phyloP scores from a whole-genome alignment of 2,329 filamentous ascomycete species.

The Microthyrium microscopicum region DNA sequence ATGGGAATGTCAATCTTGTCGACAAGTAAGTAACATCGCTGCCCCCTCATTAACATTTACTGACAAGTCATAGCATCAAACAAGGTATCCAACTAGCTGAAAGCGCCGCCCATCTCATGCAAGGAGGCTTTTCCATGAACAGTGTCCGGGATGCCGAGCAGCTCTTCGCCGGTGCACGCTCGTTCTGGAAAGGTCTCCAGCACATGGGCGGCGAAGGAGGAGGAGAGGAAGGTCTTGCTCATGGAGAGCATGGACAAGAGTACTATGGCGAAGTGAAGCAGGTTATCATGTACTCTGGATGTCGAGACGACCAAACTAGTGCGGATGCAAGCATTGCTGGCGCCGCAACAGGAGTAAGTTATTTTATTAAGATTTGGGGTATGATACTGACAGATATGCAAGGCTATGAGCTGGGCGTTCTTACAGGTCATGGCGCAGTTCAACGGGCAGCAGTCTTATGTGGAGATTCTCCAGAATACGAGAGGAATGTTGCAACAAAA shows the following conservation, averaged over 20 bases:
- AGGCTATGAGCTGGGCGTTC: constrained; percentile 33
- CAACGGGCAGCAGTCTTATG: background rate
- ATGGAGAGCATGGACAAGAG: constrained; percentile 14
- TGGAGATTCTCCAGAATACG: constrained; percentile 22
- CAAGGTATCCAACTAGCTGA: constrained; percentile 32
- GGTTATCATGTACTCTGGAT: constrained; percentile 35
- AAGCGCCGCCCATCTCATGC: constrained; percentile 33
- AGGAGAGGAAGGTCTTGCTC: constrained; percentile 24
- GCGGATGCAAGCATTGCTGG: constrained; percentile 32
- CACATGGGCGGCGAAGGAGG: constrained; percentile 28
- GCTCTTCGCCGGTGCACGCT: constrained; percentile 35
- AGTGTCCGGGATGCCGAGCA: constrained; percentile 34
- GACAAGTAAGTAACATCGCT: constrained; percentile 23
- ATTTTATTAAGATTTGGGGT: too few relatives aligned
- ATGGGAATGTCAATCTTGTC: constrained; percentile 38
- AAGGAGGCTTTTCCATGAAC: constrained; percentile 33
- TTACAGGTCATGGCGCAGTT: constrained; percentile 24
- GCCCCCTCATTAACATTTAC: background rate
- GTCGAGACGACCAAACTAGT: constrained; percentile 33
- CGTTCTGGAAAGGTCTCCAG: constrained; percentile 36
- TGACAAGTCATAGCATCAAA: constrained; percentile 19
- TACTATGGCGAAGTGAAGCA: constrained; percentile 28
- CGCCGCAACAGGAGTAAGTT: constrained; percentile 24
- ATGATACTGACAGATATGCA: too few relatives aligned
- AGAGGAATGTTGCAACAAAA: constrained; percentile 21